Evolutionary conservation across 106 monocot species (phyloP).

Genomic region (Chionographis japonica): DNA sequence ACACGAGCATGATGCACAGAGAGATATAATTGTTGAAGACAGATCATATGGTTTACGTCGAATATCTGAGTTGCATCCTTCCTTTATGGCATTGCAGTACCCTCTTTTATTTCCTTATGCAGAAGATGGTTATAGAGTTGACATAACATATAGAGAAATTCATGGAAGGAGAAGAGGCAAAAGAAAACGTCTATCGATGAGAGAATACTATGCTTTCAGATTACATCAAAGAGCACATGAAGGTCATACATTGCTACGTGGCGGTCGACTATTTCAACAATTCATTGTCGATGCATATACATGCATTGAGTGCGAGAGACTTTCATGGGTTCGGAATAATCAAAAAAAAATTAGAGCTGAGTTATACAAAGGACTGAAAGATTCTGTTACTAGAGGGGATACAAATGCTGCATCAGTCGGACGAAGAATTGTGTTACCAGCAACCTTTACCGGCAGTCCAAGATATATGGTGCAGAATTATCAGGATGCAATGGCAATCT

Average conservation of each 20-base stretch:
- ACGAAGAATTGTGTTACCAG: no score
- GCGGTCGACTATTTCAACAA: slow-evolving; percentile 13
- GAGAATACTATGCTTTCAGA: slow-evolving; percentile 11
- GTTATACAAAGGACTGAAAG: no score
- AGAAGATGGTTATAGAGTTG: slow-evolving; percentile 14
- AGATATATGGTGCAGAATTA: no score
- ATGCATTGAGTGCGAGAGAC: no score
- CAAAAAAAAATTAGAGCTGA: no score
- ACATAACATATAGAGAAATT: neutral
- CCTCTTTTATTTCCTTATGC: slow-evolving; percentile 24
- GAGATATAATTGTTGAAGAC: slow-evolving; percentile 17
- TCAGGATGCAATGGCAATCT: no score
- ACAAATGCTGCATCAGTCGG: no score
- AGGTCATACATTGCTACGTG: neutral
- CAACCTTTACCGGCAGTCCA: no score
- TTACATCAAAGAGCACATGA: slow-evolving; percentile 9
- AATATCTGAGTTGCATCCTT: slow-evolving; percentile 12
- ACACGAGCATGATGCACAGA: no score
- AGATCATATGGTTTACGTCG: neutral
- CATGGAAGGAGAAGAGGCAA: no score
- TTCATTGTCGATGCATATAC: slow-evolving; percentile 27
- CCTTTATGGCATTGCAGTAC: slow-evolving; percentile 17
- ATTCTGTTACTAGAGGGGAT: no score
- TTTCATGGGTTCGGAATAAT: no score
- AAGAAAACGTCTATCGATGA: slow-evolving; percentile 2